Conservation (phyloP, 176 grass and related monocot genomes). For the Cenchrus purpureus region DNA sequence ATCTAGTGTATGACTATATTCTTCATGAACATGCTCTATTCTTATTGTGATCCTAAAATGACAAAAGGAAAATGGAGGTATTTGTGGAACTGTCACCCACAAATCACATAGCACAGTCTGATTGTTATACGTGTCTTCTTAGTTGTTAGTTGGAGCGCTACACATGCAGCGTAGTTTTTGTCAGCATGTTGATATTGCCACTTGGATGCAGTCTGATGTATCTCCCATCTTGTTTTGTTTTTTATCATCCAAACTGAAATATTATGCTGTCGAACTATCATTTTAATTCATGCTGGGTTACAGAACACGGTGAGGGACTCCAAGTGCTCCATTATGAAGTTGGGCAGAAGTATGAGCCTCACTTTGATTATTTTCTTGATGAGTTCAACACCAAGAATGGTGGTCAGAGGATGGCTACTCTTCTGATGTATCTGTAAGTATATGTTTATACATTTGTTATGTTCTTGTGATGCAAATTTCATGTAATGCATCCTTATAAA, state of each 20-base stretch:
- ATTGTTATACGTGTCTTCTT: not conserved
- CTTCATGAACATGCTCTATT: not conserved
- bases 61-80: not conserved
- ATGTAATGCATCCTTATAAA: not conserved
- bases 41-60: not conserved
- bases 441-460: conserved; percentile 8
- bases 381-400: conserved; percentile 91
- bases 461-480: not conserved
- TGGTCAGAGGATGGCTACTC: conserved; percentile 86
- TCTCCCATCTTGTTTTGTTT: not conserved
- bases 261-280: not conserved
- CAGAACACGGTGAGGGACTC: conserved; percentile 89
- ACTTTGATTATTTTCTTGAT: conserved; percentile 90
- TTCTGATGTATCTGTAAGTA: conserved; percentile 99
- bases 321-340: conserved; percentile 97
- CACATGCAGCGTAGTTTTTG: not conserved
- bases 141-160: not conserved
- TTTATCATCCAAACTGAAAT: not conserved
- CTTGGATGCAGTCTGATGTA: not conserved
- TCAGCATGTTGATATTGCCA: not conserved
- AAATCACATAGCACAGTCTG: not conserved
- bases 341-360: conserved; percentile 93
- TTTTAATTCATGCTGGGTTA: conserved; percentile 3
- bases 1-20: not conserved
- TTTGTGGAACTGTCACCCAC: not conserved